phyloP scores from a whole-genome alignment of 805 yeast species.

The Schwanniomyces sp. region DNA sequence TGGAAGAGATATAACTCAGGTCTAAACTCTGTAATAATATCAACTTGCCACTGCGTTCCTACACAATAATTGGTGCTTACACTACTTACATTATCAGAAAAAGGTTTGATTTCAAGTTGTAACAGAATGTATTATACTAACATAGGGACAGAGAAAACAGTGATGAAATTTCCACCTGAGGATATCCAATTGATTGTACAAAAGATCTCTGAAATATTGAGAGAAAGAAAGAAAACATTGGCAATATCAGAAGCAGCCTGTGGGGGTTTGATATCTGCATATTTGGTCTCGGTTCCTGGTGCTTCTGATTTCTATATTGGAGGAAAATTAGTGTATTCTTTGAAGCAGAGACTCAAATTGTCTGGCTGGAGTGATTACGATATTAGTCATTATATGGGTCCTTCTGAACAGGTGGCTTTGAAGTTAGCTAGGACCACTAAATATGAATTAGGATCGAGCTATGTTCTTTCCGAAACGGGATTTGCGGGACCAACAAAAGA shows the following conservation, averaged over 20 bases:
- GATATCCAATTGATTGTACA: conserved; percentile 51
- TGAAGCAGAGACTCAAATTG: conserved; percentile 69
- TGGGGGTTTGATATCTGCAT: conserved; percentile 83
- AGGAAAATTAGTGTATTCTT: conserved; percentile 76
- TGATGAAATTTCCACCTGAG: conserved; percentile 59
- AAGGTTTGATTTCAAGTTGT: neutral
- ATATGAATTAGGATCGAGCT: conserved; percentile 80
- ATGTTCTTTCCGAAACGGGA: conserved; percentile 82
- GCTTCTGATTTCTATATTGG: conserved; percentile 84
- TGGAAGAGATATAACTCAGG: neutral
- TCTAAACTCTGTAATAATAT: neutral
- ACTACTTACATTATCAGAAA: neutral
- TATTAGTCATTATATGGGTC: conserved; percentile 74
- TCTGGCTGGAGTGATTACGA: conserved; percentile 80
- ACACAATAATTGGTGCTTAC: neutral
- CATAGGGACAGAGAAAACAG: neutral
- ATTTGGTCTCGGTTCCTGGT: conserved; percentile 79
- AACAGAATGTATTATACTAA: neutral
- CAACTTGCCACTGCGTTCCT: neutral
- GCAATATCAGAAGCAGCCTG: conserved; percentile 89
- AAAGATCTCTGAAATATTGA: conserved; percentile 57
- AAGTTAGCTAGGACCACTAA: conserved; percentile 76
- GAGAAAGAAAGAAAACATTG: conserved; percentile 57
- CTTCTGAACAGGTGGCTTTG: conserved; percentile 71
- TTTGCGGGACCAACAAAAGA: conserved; percentile 75